Base-by-base conservation (phyloP, 495 filamentous ascomycete species). In the Copromyces sp. region DNA sequence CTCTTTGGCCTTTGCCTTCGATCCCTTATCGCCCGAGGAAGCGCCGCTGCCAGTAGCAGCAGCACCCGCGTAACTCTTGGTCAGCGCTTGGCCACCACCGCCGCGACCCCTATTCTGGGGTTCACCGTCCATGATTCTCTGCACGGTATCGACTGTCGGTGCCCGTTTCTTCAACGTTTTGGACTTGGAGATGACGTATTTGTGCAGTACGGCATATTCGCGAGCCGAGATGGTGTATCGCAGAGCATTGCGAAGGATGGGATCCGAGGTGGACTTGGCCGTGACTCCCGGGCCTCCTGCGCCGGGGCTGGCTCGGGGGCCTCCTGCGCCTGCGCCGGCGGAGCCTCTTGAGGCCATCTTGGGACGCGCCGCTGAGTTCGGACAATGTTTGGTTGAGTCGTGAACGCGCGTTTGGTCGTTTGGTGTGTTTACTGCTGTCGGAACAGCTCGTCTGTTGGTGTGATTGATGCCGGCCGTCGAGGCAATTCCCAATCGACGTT, bases 171-270 rank as follows among this genome's bases (percentile, higher is more conserved):
- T 86, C 5, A 93, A 78, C n/a, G 83, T 73, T 39, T 83, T 84
- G 71, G 90, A 88, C 44, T 90, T 90, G 74, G 90, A 92, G 71
- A 91, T 86, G 41, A 93, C 87, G 75, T 92, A 91, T 77, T 89
- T 89, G 81, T 97, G 92, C 32, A 97, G 87, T 3, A 90, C 84
- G 74, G 91, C 88, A 82, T 97, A 97, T 78, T 97, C 94, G 80
- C 90, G 89, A 65, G 91, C 90, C 80, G 91, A 94, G 65, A 97
- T 87, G 72, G 90, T 93, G 81, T 95, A 91, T 74, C 93, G 89
- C 70, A 97, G 86, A 47, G 92, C 90, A 81, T 93, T 94, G 81
- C 92, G 92, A 37, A 90, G 83, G 76, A 91, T 84, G 29, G 89
- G 88, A 70, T 91, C 89, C 71, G 85, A 77, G 11, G 82, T 80